Evolutionary conservation across 2,329 filamentous ascomycete species (phyloP), one percentile per base, ranked within the genome.

Genomic region (Dactylonectria estremocensis): DNA sequence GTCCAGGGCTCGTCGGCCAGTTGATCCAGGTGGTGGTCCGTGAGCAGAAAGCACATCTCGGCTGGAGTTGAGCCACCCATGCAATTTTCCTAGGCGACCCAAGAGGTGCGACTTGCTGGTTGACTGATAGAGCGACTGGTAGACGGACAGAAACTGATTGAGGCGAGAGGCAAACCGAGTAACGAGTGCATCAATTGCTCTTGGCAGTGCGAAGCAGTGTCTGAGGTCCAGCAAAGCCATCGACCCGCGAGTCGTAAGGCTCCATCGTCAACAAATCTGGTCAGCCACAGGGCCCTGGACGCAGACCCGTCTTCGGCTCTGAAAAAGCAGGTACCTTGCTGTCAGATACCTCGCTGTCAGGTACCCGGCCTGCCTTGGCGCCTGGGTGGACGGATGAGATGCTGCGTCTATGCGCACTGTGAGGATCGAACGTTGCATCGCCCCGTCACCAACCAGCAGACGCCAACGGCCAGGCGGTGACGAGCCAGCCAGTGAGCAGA

Each of bases 21-120:
- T 52, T 52, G 22, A 49, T n/a, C 16, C n/a, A 53, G 53, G n/a
- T n/a, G 31, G 52, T 66, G 64, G 64, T 61, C 64, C 58, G 64
- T 66, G 64, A 56, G 35, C 64, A 61, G 28, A 52, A 7, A 43
- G 37, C 64, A 49, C 58, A 66, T 66, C 64, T 66, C 64, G 64
- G 64, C 64, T 66, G 53, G 58, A 58, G 33, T 16, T 66, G 58
- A n/a, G 40, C 52, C 52, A 66, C 56, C 64, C 64, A 66, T 66
- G 58, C 59, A 57, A 43, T 53, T 61, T 66, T 61, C 64, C 52
- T 58, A 61, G 40, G 52, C 62, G 62, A 64, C 55, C 57, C 62
- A 64, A 64, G 49, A 33, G 16, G 11, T 33, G 28, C 37, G 37
- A 31, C 55, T 64, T 53, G 13, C 22, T 53, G 33, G 49, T 24